Conservation (phyloP, 2,329 filamentous ascomycete genomes). For the Colletotrichum scovillei region DNA sequence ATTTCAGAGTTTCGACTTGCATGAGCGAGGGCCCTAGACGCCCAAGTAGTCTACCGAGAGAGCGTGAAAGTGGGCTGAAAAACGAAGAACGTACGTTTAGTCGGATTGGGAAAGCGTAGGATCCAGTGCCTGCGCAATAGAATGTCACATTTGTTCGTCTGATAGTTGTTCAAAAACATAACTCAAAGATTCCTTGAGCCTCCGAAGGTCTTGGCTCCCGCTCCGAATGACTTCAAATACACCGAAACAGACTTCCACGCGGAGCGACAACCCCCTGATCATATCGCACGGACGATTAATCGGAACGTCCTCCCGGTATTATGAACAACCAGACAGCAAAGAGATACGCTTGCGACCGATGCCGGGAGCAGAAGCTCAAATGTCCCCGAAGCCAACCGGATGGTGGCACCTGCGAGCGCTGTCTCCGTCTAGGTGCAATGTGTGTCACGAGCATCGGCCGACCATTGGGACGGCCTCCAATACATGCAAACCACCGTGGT, state of each 20-base stretch:
- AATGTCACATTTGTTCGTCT: background rate
- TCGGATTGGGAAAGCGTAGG: background rate
- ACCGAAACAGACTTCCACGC: background rate
- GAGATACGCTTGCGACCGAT: constrained; percentile 3
- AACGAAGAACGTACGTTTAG: background rate
- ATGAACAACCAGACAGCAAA: constrained; percentile 1
- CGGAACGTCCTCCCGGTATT: background rate
- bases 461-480: background rate
- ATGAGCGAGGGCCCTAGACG: background rate
- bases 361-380: constrained; percentile 3
- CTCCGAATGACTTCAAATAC: background rate
- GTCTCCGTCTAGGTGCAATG: background rate
- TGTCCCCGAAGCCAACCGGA: constrained; percentile 2
- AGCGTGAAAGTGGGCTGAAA: background rate
- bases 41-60: background rate
- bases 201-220: background rate
- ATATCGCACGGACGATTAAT: background rate
- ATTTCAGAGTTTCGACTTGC: background rate
- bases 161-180: background rate
- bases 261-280: background rate
- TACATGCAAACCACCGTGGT: constrained; percentile 1
- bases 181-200: background rate
- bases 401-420: background rate
- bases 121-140: background rate
- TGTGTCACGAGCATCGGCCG: constrained; percentile 1